phyloP scores from a whole-genome alignment of 768 basidiomycete genomes.

The Lactarius quietus region DNA sequence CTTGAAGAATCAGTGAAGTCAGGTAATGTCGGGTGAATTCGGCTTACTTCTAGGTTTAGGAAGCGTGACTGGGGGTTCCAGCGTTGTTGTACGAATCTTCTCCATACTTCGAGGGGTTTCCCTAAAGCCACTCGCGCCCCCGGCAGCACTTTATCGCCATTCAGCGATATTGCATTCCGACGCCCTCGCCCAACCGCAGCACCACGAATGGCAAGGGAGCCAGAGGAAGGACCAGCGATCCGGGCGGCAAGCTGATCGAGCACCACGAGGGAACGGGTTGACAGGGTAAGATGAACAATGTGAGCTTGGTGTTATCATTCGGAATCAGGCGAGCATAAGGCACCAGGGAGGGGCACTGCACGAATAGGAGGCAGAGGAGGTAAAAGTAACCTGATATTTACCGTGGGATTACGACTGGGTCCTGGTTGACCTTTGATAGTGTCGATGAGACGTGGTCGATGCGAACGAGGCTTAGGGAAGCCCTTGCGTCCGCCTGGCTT shows the following conservation, averaged over 20 bases:
- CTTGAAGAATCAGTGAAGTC: conserved; percentile 18
- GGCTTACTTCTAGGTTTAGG: conserved; percentile 78
- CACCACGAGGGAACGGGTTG: conserved; percentile 35
- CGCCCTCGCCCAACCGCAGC: conserved; percentile 59
- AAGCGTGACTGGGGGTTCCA: conserved; percentile 68
- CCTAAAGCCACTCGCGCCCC: conserved; percentile 30
- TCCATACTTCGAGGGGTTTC: conserved; percentile 64
- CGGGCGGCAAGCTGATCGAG: conserved; percentile 42
- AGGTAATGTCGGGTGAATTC: not conserved
- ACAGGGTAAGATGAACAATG: conserved; percentile 38
- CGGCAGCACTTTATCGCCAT: conserved; percentile 18
- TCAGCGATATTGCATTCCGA: conserved; percentile 50
- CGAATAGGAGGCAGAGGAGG: conserved; percentile 24
- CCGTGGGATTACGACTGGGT: conserved; percentile 52
- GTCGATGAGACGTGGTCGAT: conserved; percentile 60
- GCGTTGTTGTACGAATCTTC: conserved; percentile 65
- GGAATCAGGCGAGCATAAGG: conserved; percentile 28
- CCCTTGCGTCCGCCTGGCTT: conserved; percentile 74
- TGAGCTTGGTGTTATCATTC: conserved; percentile 38
- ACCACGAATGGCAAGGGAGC: conserved; percentile 62
- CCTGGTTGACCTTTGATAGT: conserved; percentile 49
- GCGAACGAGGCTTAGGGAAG: conserved; percentile 54
- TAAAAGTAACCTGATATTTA: conserved; percentile 54
- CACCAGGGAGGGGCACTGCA: conserved; percentile 25
- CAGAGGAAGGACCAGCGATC: conserved; percentile 36